Base-by-base conservation (phyloP, 768 basidiomycete species). In the Mycena galopus region DNA sequence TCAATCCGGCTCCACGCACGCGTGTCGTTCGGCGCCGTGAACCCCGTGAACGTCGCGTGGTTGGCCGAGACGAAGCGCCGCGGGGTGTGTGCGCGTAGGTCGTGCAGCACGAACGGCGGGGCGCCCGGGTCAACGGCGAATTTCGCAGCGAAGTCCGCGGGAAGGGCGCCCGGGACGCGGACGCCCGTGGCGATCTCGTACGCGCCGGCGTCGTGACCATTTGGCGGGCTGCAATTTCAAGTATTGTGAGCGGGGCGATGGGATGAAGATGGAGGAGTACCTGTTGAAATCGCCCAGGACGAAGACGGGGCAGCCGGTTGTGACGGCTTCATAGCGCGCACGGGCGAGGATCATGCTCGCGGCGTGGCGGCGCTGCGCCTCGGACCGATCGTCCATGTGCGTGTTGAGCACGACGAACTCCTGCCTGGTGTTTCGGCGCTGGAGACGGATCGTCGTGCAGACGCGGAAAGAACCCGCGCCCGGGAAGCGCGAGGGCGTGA, bases 281-380 rank as follows among this genome's bases (percentile, higher is more conserved):
- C 83, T 84, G 65, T 90, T 90, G 74, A 90, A 89, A 78, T 90
- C 89, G 0, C 88, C 89, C 0, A 84, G 83, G 71, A 90, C 77
- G 70, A 90, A 72, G 2, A 90, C 86, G 0, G 88, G 85, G 1
- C 77, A 78, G 11, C 70, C 71, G 4, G 83, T 83, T 17, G 76
- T 82, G 32, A 79, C 77, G 2, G 87, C 87, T 75, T 89, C 89
- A 75, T 84, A 88, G 17, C 84, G 81, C 7, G 88, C 87, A 21
- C 89, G 84, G 35, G 81, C 78, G 57, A 90, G 84, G 23, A 90
- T 74, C 76, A 91, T 80, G 7, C 88, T 89, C 4, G 88, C 89
- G 27, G 84, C 88, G 21, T 88, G 81, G 32, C 81, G 83, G 29
- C 89, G 83, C 76, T 89, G 87, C 3, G 73, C 82, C 62, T 90